Base-by-base conservation (phyloP, 78 protist genomes). In the Capsaspora owczarzaki region DNA sequence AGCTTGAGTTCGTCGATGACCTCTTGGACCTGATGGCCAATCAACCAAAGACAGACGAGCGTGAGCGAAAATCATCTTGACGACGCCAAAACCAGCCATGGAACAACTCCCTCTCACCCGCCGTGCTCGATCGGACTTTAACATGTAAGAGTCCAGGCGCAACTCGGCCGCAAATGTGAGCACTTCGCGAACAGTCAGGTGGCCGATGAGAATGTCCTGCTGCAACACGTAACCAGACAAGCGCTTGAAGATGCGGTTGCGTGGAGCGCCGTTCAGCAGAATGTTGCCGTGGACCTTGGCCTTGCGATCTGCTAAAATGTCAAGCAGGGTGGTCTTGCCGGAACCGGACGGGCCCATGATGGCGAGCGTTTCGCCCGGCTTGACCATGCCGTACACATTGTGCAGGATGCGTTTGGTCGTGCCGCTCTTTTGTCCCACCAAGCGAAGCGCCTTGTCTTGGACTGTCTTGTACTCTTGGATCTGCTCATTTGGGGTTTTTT, bases 141-240 rank as follows among this genome's bases (percentile, higher is more conserved):
- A 61, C 14, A 22, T n/a, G 69, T 61, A 23, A 22, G 43, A 40
- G 23, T 43, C 80, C 41, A 61, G 35, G 40, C 56, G 71, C 37
- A 90, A 61, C 37, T 69, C 61, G 23, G 92, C 90, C 35, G 83
- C 76, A 49, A 74, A 89, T 35, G 14, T 12, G 31, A 93, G 66
- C 14, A 87, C 68, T 61, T 93, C 96, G 12, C 70, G 12, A 38
- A 93, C 96, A 1, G 96, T 91, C 85, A 91, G 81, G 6, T 61
- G 22, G 41, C 82, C 80, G 20, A 82, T 25, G 46, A 91, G 71
- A 19, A 78, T 29, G 68, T 89, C 89, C 8, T 74, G 66, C 77
- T 89, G 92, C 66, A 1, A 8, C 43, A 86, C 85, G 47, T 44
- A 85, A 3, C 23, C 89, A 37, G n/a, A 0, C 16, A 74, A n/a